These are phyloP conservation scores for Solanum tacnaense DNA, from an alignment of 257 asterid genomes.

Conservation along the genomic window DNA sequence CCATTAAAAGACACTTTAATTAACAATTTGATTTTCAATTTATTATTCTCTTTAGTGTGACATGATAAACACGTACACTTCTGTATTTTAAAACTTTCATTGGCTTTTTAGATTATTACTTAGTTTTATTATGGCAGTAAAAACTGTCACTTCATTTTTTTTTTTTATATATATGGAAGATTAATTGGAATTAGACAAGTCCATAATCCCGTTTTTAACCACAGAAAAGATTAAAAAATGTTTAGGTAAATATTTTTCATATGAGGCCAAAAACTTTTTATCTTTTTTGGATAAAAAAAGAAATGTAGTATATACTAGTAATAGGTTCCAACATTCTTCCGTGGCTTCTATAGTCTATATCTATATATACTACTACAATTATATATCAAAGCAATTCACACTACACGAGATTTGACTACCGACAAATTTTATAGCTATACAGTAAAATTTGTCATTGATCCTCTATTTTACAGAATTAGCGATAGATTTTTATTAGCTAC, in stretches of 20 bases:
- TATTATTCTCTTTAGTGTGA: neutral
- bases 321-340: conserved; percentile 28
- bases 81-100: neutral
- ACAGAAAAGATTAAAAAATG: neutral
- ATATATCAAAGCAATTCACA: neutral
- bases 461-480: neutral
- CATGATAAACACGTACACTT: neutral
- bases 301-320: neutral
- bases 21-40: neutral
- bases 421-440: neutral
- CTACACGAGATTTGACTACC: rapidly evolving
- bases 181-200: neutral
- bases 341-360: conserved; percentile 5
- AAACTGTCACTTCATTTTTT: neutral
- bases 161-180: neutral
- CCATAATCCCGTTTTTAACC: neutral
- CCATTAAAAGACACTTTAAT: neutral
- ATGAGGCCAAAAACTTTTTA: neutral
- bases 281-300: neutral
- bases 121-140: neutral
- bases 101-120: neutral
- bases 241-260: neutral
- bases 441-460: too few species aligned
- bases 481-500: neutral
- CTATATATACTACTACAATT: neutral